phyloP scores from a whole-genome alignment of 2,329 filamentous ascomycete species.

The Thielaviopsis euricoi region DNA sequence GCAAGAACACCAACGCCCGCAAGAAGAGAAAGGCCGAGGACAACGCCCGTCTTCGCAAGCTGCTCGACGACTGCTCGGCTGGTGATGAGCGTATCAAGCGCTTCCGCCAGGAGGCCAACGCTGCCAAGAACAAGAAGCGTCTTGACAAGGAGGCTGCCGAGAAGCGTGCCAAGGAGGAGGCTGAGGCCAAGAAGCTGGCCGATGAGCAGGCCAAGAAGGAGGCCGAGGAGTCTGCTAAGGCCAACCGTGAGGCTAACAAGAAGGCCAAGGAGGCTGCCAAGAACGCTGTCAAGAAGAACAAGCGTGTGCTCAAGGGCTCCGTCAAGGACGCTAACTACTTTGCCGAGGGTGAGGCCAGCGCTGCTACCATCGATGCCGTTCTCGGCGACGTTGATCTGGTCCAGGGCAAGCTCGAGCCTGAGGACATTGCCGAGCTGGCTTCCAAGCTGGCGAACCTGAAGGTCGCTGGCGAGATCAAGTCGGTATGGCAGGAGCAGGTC shows the following conservation, averaged over 20 bases:
- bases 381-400: constrained; percentile 74
- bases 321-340: constrained; percentile 99
- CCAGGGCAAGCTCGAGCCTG: constrained; percentile 74
- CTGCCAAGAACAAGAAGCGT: constrained; percentile 90
- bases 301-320: constrained; percentile 83
- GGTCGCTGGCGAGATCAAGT: constrained; percentile 71
- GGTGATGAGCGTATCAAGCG: constrained; percentile 92
- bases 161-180: constrained; percentile 74
- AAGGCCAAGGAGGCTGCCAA: constrained; percentile 98
- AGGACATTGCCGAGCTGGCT: constrained; percentile 75
- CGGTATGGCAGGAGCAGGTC: constrained; percentile 61
- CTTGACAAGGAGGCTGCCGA: constrained; percentile 82
- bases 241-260: constrained; percentile 66
- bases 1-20: constrained; percentile 93
- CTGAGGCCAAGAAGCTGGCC: constrained; percentile 65
- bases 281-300: constrained; percentile 99
- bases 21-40: constrained; percentile 99
- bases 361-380: constrained; percentile 64
- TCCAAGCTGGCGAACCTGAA: constrained; percentile 65
- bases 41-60: constrained; percentile 71
- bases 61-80: constrained; percentile 74
- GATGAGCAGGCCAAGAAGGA: constrained; percentile 67
- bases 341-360: constrained; percentile 50
- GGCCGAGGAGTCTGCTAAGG: constrained; percentile 75
- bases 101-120: constrained; percentile 83